phyloP scores from a whole-genome alignment of 345 rosid species.

The Pugionium dolabratum region DNA sequence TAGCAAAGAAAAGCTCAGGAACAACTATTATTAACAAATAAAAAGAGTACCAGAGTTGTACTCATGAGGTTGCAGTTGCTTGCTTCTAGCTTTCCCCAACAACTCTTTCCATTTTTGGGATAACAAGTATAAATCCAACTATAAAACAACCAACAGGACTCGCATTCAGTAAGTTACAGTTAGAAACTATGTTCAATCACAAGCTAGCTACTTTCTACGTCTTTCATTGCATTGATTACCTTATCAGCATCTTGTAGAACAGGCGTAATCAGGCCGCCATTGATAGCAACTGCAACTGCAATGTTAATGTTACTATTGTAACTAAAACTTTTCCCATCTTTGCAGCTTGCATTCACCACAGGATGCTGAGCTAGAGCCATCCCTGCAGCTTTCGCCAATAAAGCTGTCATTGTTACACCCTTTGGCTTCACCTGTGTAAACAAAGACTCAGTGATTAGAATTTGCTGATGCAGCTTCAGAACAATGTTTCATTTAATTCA shows the following conservation, averaged over 20 bases:
- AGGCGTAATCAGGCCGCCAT: conserved; percentile 94
- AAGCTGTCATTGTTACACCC: conserved; percentile 95
- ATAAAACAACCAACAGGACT: conserved; percentile 30
- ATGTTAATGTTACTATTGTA: conserved; percentile 74
- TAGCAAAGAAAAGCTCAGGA: not conserved
- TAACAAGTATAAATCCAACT: conserved; percentile 87
- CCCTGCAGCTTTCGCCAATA: conserved; percentile 92
- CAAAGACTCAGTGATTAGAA: not conserved
- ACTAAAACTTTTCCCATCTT: conserved; percentile 80
- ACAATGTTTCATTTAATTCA: conserved; percentile 19
- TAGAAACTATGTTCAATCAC: conserved; percentile 7
- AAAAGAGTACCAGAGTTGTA: conserved; percentile 75
- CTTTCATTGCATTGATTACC: conserved; percentile 44
- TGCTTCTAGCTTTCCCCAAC: conserved; percentile 81
- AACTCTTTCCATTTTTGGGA: conserved; percentile 97
- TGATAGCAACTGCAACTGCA: conserved; percentile 92
- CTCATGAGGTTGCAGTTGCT: conserved; percentile 92
- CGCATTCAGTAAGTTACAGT: not conserved
- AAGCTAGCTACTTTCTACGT: conserved; percentile 20
- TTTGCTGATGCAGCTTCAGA: not conserved
- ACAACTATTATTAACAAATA: not conserved
- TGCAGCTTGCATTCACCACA: conserved; percentile 85
- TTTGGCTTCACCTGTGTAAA: conserved; percentile 76
- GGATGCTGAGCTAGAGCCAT: conserved; percentile 94
- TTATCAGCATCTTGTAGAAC: conserved; percentile 95